Conservation (phyloP, 306 rosid genomes). For the Gastrolobium bilobum region DNA sequence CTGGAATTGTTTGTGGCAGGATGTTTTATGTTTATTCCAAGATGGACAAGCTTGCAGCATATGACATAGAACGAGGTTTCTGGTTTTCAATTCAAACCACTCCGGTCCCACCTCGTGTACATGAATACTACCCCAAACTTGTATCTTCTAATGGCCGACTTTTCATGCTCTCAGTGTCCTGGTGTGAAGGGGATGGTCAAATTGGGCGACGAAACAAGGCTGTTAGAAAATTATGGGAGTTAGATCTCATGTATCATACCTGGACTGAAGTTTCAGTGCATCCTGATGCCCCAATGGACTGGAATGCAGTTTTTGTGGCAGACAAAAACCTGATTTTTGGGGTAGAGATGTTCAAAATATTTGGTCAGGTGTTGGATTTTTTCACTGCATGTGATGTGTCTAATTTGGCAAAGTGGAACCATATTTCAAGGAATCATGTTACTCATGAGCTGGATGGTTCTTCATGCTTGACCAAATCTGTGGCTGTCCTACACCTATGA, state of each 20-base stretch:
- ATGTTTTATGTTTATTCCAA: slow-evolving; percentile 94
- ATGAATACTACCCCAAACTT: slow-evolving; percentile 91
- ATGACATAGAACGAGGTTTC: slow-evolving; percentile 81
- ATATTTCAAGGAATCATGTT: slow-evolving; percentile 83
- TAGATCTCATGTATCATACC: slow-evolving; percentile 81
- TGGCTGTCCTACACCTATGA: slow-evolving; percentile 87
- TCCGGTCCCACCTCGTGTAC: slow-evolving; percentile 79
- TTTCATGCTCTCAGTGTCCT: slow-evolving; percentile 89
- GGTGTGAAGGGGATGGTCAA: slow-evolving; percentile 99
- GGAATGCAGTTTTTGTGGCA: slow-evolving; percentile 90
- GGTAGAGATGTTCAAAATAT: slow-evolving; percentile 97
- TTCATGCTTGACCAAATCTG: slow-evolving; percentile 86
- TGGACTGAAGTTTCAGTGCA: slow-evolving; percentile 93
- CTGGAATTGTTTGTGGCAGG: slow-evolving; percentile 89
- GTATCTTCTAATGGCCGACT: slow-evolving; percentile 78
- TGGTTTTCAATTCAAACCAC: slow-evolving; percentile 86
- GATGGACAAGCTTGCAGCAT: slow-evolving; percentile 88
- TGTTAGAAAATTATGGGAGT: slow-evolving; percentile 94
- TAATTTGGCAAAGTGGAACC: slow-evolving; percentile 76
- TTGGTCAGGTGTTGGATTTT: slow-evolving; percentile 95
- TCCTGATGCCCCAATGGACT: slow-evolving; percentile 99
- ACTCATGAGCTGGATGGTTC: slow-evolving; percentile 94
- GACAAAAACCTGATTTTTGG: slow-evolving; percentile 88
- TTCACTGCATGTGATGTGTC: slow-evolving; percentile 89
- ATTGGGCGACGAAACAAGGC: slow-evolving; percentile 96